A percentile compares a stretch with the other conserved stretches of the same genome.
Conservation (phyloP, 306 rosid species). For the Macrotyloma uniflorum region DNA sequence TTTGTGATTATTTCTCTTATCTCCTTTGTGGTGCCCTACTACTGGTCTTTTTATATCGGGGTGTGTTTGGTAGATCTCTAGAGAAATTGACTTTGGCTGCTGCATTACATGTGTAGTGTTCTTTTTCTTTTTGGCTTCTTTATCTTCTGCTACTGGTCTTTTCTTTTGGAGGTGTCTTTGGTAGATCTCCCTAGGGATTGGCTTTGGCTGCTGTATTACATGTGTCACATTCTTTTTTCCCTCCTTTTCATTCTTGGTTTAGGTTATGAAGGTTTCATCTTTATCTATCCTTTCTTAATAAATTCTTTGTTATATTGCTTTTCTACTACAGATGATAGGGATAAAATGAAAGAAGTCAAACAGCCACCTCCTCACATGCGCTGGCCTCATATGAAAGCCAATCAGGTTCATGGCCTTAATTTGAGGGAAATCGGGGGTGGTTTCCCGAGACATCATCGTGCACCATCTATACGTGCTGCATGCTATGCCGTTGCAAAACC, state of each 20-base stretch:
- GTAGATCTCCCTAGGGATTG: neutral
- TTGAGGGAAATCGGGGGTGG: constrained; percentile 99
- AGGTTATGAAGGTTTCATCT: neutral
- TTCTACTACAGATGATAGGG: constrained; percentile 62
- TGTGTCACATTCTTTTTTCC: neutral
- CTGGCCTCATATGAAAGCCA: constrained; percentile 99
- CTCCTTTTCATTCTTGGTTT: neutral
- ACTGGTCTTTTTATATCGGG: neutral
- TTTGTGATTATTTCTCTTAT: neutral
- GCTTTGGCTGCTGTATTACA: neutral
- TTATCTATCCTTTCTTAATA: neutral
- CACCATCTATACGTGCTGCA: constrained; percentile 93
- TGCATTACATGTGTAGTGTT: neutral
- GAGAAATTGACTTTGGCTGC: neutral
- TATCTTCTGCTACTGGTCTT: constrained; percentile 3
- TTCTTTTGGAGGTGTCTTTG: neutral
- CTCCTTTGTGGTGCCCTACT: neutral
- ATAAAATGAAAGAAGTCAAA: constrained; percentile 55
- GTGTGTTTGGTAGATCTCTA: neutral
- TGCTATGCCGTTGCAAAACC: constrained; percentile 97
- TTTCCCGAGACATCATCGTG: constrained; percentile 91
- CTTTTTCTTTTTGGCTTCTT: neutral
- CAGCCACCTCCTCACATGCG: constrained; percentile 80
- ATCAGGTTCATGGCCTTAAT: constrained; percentile 88
- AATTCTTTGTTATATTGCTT: constrained; percentile 13